Evolutionary conservation across 139 green algal genomes (phyloP).

Genomic region (Volvox reticuliferus): DNA sequence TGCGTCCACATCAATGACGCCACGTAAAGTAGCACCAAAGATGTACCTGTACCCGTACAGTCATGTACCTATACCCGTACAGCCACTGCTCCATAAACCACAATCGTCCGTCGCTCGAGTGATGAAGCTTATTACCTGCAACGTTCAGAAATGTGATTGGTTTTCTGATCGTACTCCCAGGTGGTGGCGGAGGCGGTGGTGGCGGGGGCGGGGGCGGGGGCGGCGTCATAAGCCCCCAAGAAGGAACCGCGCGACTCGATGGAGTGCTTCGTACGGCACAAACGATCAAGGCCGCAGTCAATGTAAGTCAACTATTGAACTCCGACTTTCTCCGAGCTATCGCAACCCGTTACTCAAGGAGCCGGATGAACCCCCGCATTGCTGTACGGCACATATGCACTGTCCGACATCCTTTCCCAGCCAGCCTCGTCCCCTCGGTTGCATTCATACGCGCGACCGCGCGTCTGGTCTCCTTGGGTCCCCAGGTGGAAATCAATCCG

Average conservation of each 20-base stretch:
- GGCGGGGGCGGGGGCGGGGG: not conserved
- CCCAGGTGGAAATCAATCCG: not conserved
- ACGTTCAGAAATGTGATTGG: not conserved
- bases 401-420: not conserved
- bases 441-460: too few species aligned
- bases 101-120: not conserved
- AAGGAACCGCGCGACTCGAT: not conserved
- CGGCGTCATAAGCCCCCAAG: not conserved
- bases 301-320: not conserved
- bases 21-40: too few species aligned
- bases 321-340: too few species aligned
- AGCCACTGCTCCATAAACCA: not conserved
- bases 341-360: too few species aligned
- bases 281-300: not conserved
- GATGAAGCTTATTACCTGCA: not conserved
- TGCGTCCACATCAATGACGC: too few species aligned
- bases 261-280: not conserved
- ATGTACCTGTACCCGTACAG: too few species aligned
- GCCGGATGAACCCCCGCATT: too few species aligned
- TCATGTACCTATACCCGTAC: too few species aligned
- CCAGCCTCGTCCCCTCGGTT: not conserved
- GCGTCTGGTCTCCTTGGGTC: too few species aligned
- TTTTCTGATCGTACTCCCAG: not conserved
- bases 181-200: not conserved
- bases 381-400: not conserved